Base-by-base conservation (phyloP, 345 rosid genomes). In the Arabidopsis suecica region DNA sequence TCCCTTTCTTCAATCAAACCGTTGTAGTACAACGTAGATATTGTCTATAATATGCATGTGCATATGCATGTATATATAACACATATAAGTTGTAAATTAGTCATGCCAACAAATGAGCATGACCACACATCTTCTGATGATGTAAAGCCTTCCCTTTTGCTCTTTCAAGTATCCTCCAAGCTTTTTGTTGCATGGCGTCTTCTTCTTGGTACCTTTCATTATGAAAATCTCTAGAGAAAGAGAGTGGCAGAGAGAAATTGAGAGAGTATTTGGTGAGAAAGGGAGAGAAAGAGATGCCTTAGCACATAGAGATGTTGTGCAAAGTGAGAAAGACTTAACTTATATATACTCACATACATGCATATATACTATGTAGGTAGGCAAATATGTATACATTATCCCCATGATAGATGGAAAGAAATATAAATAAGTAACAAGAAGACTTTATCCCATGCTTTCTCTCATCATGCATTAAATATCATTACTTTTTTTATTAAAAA, bases 71-170 rank as follows among this genome's bases (percentile, higher is more conserved):
- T 18, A 3, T 2, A 48, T 18, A 18, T 16, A 37, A 37, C 28
- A 2, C 64, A 59, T 59, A 63, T 49, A 49, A 30, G 45, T 28
- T 61, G 34, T 61, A 72, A 59, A 25, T 58, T 67, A 91, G 79
- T 89, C 97, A 71, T 84, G 91, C 94, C 94, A 89, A 49, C 97
- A 91, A 55, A 91, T 81, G 60, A 91, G 94, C 86, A 91, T 88
- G 71, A 87, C 91, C 20, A 91, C 86, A 77, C 94, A 91, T 83
- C 89, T 83, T 68, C 86, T 83, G 33, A 91, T 86, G 50, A 91
- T 89, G 80, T 91, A 91, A 49, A 91, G 83, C 72, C 93, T 86
- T 69, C 89, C 94, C 69, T 83, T 87, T 55, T 91, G 97, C 63
- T 91, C 78, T 74, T 74, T 89, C 14, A 89, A 68, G 61, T 89